Evolutionary conservation across 1,284 basidiomycete species (phyloP), one percentile per base, ranked within the genome.

Genomic region (Vanrija sp.): DNA sequence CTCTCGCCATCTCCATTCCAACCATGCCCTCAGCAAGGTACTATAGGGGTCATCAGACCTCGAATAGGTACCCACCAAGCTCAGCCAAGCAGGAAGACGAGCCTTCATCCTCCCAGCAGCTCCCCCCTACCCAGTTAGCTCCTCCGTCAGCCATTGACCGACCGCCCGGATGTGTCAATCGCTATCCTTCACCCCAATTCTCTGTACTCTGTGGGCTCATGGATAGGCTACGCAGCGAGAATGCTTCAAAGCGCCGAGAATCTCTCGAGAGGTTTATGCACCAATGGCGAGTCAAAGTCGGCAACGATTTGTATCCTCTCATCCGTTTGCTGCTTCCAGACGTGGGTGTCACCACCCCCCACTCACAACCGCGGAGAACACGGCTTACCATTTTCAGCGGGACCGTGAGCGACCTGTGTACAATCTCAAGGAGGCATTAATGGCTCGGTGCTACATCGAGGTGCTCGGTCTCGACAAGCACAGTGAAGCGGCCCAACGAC

Each of bases 321-420:
- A 71, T 79, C 43, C 70, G 79, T 38, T 63, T 80, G 1, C 56
- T 80, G 6, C 60, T 80, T 1, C 79, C 79, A 19, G 77, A 79
- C 27, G 79, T 78, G 41, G 62, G 77, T 58, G 6, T 15, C 12
- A n/a, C n/a, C n/a, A n/a, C 43, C 41, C 15, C 15, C 31, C 20
- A 10, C n/a, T 18, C 35, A 38, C 14, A 16, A 27, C 18, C 12
- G 20, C 31, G 23, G n/a, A 31, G 31, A 12, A 14, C 12, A 31
- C 12, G 12, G 12, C 12, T 31, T 2, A 31, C 9, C 42, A 24
- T 24, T 2, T 14, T 6, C 69, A 96, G 91, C 88, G 90, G 82
- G 93, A 97, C 70, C 82, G 87, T 35, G 89, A 95, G 61, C 83
- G 93, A 47, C 82, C 89, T 0, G 85, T 91, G 0, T 97, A 96